Percentiles rank a stretch among this genome's conserved stretches.
Conservation (phyloP, 1,284 basidiomycete genomes). For the Boletellus deceptivus region DNA sequence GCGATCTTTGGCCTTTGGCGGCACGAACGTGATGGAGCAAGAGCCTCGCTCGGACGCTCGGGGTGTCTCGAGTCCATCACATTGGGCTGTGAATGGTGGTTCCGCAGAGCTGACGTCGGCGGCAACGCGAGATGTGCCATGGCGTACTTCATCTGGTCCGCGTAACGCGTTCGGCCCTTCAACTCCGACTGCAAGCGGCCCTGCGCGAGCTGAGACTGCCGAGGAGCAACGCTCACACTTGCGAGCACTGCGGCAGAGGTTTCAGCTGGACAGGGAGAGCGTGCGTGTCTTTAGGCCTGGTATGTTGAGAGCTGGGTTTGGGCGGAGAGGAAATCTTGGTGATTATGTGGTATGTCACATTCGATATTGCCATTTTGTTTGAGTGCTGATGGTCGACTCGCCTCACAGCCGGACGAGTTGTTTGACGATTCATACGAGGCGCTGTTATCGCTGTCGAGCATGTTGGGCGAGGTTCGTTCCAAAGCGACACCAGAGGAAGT, state of each 20-base stretch:
- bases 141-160: constrained; percentile 21
- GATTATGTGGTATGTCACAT: constrained; percentile 54
- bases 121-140: constrained; percentile 21
- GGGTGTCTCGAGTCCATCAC: constrained; percentile 4
- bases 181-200: neutral
- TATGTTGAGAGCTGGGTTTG: constrained; percentile 27
- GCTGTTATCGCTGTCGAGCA: constrained; percentile 53
- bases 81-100: constrained; percentile 13
- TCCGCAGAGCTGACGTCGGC: constrained; percentile 3
- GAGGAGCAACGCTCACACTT: constrained; percentile 30
- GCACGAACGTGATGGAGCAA: constrained; percentile 5
- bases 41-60: constrained; percentile 8
- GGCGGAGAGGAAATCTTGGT: constrained; percentile 41
- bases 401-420: constrained; percentile 61
- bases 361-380: neutral
- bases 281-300: constrained; percentile 24
- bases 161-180: constrained; percentile 12
- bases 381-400: constrained; percentile 2
- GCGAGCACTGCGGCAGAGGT: constrained; percentile 27
- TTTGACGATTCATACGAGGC: constrained; percentile 71
- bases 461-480: constrained; percentile 63
- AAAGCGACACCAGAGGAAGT: constrained; percentile 59
- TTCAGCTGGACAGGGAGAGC: constrained; percentile 23
- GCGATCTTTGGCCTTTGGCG: constrained; percentile 7
- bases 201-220: constrained; percentile 9